phyloP scores from a whole-genome alignment of 176 grass and related monocot species.

The Rhynchospora tenuis region DNA sequence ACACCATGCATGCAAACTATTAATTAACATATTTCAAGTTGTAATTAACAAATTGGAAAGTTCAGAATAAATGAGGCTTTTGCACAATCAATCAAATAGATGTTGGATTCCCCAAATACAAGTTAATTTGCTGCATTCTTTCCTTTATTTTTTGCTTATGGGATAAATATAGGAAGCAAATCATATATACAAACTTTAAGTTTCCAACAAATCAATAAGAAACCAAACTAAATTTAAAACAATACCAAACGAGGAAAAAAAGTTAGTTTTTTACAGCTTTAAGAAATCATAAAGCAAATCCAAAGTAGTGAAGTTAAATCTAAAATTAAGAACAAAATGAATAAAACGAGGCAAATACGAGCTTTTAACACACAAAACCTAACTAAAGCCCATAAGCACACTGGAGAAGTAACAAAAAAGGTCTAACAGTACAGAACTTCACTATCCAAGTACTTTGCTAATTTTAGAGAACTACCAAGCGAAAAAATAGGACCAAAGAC shows the following conservation, averaged over 20 bases:
- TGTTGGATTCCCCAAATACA: background rate
- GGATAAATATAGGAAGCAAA: background rate
- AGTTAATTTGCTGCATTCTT: background rate
- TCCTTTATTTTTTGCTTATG: background rate
- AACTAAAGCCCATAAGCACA: background rate
- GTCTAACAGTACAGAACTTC: background rate
- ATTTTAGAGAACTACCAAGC: slow-evolving; percentile 2
- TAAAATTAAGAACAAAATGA: slow-evolving; percentile 2
- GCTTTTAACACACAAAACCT: background rate
- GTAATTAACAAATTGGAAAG: background rate
- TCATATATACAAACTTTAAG: background rate
- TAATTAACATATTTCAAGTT: background rate
- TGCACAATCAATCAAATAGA: background rate
- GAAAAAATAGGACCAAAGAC: background rate
- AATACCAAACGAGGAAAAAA: background rate
- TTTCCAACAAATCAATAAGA: background rate
- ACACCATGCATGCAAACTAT: background rate
- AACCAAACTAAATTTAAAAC: background rate
- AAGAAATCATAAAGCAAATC: background rate
- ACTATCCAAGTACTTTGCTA: slow-evolving; percentile 10
- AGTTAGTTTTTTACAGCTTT: background rate
- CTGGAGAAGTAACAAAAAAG: slow-evolving; percentile 1
- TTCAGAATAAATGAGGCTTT: background rate
- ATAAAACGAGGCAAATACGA: background rate
- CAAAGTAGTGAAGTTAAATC: background rate